Base-by-base conservation (phyloP, 2,329 filamentous ascomycete species). In the Xylaria multiplex region DNA sequence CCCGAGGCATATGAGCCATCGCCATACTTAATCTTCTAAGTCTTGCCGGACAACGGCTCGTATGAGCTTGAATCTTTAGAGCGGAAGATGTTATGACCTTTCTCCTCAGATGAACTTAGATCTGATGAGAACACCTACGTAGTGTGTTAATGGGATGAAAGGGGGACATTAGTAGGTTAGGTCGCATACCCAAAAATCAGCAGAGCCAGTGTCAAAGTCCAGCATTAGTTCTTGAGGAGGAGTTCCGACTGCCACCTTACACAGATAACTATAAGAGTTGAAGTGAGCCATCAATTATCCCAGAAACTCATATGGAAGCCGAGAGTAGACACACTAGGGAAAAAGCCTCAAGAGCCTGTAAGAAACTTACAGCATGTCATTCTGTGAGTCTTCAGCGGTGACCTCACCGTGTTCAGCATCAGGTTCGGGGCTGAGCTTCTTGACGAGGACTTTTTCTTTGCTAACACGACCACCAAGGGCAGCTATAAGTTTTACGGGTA, bases 191-290 rank as follows among this genome's bases (percentile, higher is more conserved):
- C 89, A 92, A 24, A 91, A 81, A 79, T 92, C 90, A 22, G 89
- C 84, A 11, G 88, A 91, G 22, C 90, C 90, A 45, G 90, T 91
- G 75, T 93, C 90, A 67, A 92, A 91, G 73, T 91, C 85, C 14
- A 92, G 77, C 69, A 83, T 84, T 49, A 89, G 70, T 52, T 79
- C 87, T 79, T 92, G 90, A 1, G 83, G 77, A 16, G 90, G 90
- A 1, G 85, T 89, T 32, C 91, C 91, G 66, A 93, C 88, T 14
- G 79, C 74, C 30, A 92, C 86, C 35, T 86, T 82, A 54, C 85
- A 89, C 24, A 92, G 83, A 74, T 92, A 77, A 77, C 86, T 79
- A 3, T 85, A 80, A 67, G 91, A 88, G 69, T 90, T 88, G 77
- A 16, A 60, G 24, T 65, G 1, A 64, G 53, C 32, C 19, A 9